Evolutionary conservation across 2,329 filamentous ascomycete genomes (phyloP).

Genomic region (Truncatella angustata): DNA sequence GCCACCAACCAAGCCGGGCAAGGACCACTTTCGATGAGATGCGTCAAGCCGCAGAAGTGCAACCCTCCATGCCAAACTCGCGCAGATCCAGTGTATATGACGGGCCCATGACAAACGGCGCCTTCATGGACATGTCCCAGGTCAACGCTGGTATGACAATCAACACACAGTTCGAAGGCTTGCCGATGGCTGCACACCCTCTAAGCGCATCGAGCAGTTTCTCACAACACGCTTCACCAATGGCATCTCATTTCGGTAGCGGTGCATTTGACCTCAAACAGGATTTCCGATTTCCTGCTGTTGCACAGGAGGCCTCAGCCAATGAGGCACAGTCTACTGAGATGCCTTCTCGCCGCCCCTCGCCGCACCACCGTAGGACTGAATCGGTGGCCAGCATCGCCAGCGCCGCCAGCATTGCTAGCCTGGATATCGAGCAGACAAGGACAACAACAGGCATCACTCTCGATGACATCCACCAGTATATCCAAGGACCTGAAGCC

Average conservation of each 20-base stretch:
- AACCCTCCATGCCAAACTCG: slow-evolving; percentile 51
- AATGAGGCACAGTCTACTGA: slow-evolving; percentile 21
- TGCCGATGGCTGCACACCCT: slow-evolving; percentile 33
- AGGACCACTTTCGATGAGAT: slow-evolving; percentile 59
- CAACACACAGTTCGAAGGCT: slow-evolving; percentile 37
- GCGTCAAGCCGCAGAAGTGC: slow-evolving; percentile 53
- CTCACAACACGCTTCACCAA: slow-evolving; percentile 52
- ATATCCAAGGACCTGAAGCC: slow-evolving; percentile 70
- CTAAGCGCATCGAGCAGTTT: slow-evolving; percentile 42
- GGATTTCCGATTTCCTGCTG: slow-evolving; percentile 33
- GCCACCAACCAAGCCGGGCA: slow-evolving; percentile 39
- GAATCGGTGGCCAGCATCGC: slow-evolving; percentile 59
- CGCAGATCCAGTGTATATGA: slow-evolving; percentile 50
- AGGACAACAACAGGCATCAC: slow-evolving; percentile 81
- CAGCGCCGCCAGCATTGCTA: slow-evolving; percentile 58
- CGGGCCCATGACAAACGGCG: slow-evolving; percentile 52
- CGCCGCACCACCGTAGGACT: slow-evolving; percentile 53
- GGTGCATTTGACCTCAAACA: slow-evolving; percentile 43
- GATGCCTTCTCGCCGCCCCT: slow-evolving; percentile 25
- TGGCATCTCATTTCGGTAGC: slow-evolving; percentile 44
- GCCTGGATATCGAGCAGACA: slow-evolving; percentile 63
- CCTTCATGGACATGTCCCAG: slow-evolving; percentile 50
- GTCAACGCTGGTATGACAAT: slow-evolving; percentile 36
- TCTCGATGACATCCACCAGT: slow-evolving; percentile 76
- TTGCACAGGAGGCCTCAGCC: slow-evolving; percentile 13